Percentiles rank a stretch among this genome's conserved stretches.
phyloP scores from a whole-genome alignment of 2,329 filamentous ascomycete species.

The Dothistroma pini region DNA sequence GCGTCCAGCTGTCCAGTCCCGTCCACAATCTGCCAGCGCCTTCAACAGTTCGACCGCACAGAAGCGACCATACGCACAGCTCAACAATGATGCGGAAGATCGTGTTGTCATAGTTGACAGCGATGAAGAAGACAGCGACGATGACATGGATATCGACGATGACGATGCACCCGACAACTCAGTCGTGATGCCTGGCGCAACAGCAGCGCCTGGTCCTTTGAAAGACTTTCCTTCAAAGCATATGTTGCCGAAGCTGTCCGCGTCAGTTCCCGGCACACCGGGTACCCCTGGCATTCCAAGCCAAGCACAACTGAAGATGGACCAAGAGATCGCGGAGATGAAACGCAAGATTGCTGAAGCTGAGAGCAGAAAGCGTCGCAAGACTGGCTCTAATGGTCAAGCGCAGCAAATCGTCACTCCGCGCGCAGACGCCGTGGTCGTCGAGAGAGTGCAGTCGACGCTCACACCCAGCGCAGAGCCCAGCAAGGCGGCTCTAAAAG shows the following conservation, averaged over 20 bases:
- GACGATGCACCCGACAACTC: background rate
- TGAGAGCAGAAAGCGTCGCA: slow-evolving; percentile 37
- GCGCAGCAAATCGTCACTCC: background rate
- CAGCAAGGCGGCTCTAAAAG: background rate
- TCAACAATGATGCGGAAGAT: slow-evolving; percentile 49
- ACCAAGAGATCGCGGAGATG: slow-evolving; percentile 23
- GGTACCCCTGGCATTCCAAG: slow-evolving; percentile 13
- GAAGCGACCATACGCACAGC: slow-evolving; percentile 63
- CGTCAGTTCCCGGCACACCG: slow-evolving; percentile 12
- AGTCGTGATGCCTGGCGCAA: background rate
- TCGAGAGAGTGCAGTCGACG: background rate
- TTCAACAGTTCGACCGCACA: slow-evolving; percentile 27
- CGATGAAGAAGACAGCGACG: slow-evolving; percentile 49
- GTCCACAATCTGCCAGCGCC: background rate
- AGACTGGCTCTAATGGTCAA: slow-evolving; percentile 31
- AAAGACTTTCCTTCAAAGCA: background rate
- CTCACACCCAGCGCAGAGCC: background rate
- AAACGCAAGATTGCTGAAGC: slow-evolving; percentile 41
- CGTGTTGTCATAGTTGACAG: slow-evolving; percentile 83
- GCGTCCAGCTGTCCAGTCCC: background rate
- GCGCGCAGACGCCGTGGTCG: background rate
- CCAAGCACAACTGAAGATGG: slow-evolving; percentile 20
- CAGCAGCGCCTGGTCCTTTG: background rate
- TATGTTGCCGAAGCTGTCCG: background rate
- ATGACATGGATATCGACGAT: slow-evolving; percentile 30